Evolutionary conservation across 2,329 filamentous ascomycete species (phyloP), one percentile per base, ranked within the genome.

Genomic region (Septoria petroselini): DNA sequence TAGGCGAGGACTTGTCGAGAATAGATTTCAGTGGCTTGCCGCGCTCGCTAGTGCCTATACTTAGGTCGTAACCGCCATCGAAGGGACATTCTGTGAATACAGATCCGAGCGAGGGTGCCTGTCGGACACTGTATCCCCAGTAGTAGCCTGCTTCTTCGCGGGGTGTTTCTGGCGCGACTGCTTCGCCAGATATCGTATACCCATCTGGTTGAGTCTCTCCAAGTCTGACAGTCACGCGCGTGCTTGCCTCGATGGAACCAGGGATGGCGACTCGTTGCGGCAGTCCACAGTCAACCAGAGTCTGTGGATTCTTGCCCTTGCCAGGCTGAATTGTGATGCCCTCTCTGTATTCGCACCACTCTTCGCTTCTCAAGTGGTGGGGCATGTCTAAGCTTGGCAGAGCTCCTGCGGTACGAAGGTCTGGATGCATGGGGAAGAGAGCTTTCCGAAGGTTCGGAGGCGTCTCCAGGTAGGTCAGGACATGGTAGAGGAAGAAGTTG

Each of bases 351-450:
- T 80, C 79, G 56, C 88, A 82, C 82, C 85, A 90, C 63, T 94
- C 88, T 46, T 85, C 80, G 11, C 79, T 77, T 55, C 86, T 79
- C 7, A 90, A 76, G 68, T 95, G 89, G 66, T 91, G 87, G 12
- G 89, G 89, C 78, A 93, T 88, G 66, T 94, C 89, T 49, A 94
- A 73, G 62, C 81, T 87, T 0, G 86, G 86, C 21, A 94, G 72
- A 31, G 84, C 76, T 6, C 87, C 88, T 31, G 86, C 87, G 9
- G 81, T 81, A 31, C 81, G 76, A 34, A 94, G 75, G 64, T 94
- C 91, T 7, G 86, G 83, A 64, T 94, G 88, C 55, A 90, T 73
- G 1, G 85, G 84, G 60, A 94, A 91, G 3, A 95, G 75, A 1
- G 77, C 71, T 65, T 83, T 84, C 61, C 87, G 82, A 70, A 95